Conservation (phyloP, 257 asterid genomes). For the Nicotiana paniculata region DNA sequence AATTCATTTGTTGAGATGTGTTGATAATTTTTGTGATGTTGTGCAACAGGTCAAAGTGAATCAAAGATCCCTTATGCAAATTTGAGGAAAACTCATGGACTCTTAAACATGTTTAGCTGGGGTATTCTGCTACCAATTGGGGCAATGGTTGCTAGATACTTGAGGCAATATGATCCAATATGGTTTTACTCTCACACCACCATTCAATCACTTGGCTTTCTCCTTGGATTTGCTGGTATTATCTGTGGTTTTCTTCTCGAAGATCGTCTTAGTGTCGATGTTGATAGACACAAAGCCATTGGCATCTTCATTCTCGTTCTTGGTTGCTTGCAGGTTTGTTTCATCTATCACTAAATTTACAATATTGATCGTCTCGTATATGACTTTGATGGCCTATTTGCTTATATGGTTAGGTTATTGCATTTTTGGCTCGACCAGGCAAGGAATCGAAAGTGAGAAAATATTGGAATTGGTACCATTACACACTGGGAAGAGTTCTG, state of each 20-base stretch:
- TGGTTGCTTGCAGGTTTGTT: constrained; percentile 77
- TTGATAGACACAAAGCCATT: constrained; percentile 54
- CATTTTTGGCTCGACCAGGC: constrained; percentile 63
- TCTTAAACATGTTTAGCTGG: constrained; percentile 83
- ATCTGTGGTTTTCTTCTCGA: constrained; percentile 62
- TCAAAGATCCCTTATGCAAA: constrained; percentile 26
- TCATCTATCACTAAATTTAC: not conserved
- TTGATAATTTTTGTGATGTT: too few relatives aligned
- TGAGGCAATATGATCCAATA: constrained; percentile 64
- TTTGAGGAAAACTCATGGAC: constrained; percentile 60
- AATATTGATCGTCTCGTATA: too few relatives aligned
- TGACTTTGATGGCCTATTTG: not conserved
- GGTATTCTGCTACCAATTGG: constrained; percentile 70
- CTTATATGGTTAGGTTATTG: constrained; percentile 42
- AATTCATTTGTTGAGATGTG: too few relatives aligned
- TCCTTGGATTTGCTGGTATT: constrained; percentile 58
- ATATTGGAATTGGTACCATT: constrained; percentile 94
- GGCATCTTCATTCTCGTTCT: constrained; percentile 60
- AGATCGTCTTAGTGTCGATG: constrained; percentile 36
- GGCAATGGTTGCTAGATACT: constrained; percentile 66
- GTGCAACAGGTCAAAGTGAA: constrained; percentile 45
- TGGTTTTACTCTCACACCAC: constrained; percentile 71
- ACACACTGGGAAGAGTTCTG: constrained; percentile 45
- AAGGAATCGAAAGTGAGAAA: constrained; percentile 60
- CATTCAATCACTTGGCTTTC: constrained; percentile 53